phyloP scores from a whole-genome alignment of 1,284 basidiomycete species.

The Wolfiporia cocos region DNA sequence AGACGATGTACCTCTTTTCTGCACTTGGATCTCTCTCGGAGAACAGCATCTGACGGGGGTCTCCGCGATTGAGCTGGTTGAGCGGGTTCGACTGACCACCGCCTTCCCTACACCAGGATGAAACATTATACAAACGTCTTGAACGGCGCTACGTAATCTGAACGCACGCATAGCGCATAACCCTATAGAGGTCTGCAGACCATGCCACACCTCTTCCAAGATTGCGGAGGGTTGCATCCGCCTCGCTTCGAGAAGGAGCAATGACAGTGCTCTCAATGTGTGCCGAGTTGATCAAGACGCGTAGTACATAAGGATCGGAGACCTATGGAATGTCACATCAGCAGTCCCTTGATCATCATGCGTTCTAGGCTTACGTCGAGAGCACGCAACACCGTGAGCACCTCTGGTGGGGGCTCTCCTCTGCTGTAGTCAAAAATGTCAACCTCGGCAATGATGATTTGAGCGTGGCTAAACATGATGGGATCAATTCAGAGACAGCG shows the following conservation, averaged over 20 bases:
- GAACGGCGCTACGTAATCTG: neutral
- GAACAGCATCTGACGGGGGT: conserved; percentile 46
- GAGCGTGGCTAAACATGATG: conserved; percentile 23
- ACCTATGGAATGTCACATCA: conserved; percentile 57
- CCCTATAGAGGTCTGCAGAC: conserved; percentile 53
- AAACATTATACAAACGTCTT: conserved; percentile 1
- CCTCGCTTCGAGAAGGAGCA: conserved; percentile 53
- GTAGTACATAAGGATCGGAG: conserved; percentile 68
- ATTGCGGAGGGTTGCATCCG: conserved; percentile 44
- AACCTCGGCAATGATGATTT: conserved; percentile 58
- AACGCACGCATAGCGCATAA: conserved; percentile 58
- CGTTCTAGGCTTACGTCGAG: conserved; percentile 68
- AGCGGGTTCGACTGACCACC: conserved; percentile 44
- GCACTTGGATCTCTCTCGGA: conserved; percentile 29
- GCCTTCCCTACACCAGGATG: conserved; percentile 46
- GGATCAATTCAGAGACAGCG: neutral
- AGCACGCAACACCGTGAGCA: conserved; percentile 80
- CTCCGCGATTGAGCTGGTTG: conserved; percentile 29
- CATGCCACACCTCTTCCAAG: conserved; percentile 45
- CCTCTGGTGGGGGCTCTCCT: conserved; percentile 56
- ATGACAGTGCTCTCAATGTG: conserved; percentile 74
- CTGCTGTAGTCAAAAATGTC: conserved; percentile 75
- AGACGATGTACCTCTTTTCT: conserved; percentile 24
- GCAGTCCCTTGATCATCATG: too few relatives aligned
- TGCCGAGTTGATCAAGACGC: conserved; percentile 74